Evolutionary conservation across 139 green algal genomes (phyloP).

Genomic region (Tetraselmis chui): DNA sequence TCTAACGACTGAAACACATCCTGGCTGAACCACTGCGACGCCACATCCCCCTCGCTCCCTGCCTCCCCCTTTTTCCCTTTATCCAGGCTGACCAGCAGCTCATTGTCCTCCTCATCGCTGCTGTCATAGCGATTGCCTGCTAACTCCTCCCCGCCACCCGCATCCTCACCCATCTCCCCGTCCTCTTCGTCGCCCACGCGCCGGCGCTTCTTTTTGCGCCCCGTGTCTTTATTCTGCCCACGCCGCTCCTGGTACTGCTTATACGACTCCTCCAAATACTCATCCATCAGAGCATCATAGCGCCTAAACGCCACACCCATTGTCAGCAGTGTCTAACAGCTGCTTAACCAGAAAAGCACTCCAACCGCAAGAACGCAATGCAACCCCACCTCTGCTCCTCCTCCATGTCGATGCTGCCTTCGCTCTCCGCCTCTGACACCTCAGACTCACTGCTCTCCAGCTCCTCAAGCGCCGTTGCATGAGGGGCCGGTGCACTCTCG

Average conservation of each 20-base stretch:
- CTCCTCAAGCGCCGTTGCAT: background rate
- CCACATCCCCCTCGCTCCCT: constrained; percentile 42
- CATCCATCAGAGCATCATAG: constrained; percentile 76
- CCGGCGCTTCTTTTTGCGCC: constrained; percentile 5
- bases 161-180: constrained; percentile 22
- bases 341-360: too few species aligned
- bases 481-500: background rate
- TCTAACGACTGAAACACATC: constrained; percentile 51
- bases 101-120: constrained; percentile 25
- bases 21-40: constrained; percentile 78
- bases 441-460: background rate
- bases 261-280: constrained; percentile 81
- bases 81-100: constrained; percentile 61
- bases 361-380: too few species aligned
- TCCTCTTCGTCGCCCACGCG: constrained; percentile 10
- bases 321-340: too few species aligned
- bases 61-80: constrained; percentile 43
- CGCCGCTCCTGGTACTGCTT: constrained; percentile 68
- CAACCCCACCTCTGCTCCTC: constrained; percentile 36
- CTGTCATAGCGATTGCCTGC: background rate
- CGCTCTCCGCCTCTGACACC: constrained; percentile 12
- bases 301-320: too few species aligned
- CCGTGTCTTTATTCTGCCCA: constrained; percentile 22
- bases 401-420: constrained; percentile 28
- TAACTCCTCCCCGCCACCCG: background rate